A percentile compares a stretch with the other conserved stretches of the same genome.
These are phyloP conservation scores for Cnidoscolus chayamansa DNA, from an alignment of 441 rosid species.

Conservation along the genomic window DNA sequence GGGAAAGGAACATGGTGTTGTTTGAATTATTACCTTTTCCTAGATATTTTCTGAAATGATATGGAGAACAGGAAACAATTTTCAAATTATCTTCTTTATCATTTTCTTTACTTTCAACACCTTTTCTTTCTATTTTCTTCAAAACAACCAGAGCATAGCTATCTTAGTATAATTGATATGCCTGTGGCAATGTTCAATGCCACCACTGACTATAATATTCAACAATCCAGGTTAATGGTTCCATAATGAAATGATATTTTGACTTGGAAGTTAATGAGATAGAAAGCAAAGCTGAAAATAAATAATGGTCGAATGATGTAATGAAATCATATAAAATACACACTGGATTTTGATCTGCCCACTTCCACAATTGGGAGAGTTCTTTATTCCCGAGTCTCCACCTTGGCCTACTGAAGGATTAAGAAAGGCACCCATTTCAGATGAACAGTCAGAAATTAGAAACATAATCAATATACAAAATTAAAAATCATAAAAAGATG, in stretches of 20 bases:
- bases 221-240: background rate
- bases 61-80: background rate
- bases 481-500: too few relatives aligned
- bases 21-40: background rate
- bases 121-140: background rate
- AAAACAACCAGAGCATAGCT: background rate
- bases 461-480: background rate
- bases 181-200: background rate
- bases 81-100: background rate
- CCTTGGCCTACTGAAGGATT: slow-evolving; percentile 66
- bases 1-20: background rate
- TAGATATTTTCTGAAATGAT: background rate
- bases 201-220: background rate
- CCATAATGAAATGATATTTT: slow-evolving; percentile 5
- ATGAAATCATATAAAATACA: slow-evolving; percentile 19
- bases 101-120: slow-evolving; percentile 1
- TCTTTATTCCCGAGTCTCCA: slow-evolving; percentile 96
- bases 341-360: slow-evolving; percentile 96
- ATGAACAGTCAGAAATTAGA: background rate
- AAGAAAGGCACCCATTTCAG: slow-evolving; percentile 14
- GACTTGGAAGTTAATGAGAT: background rate
- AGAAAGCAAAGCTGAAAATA: background rate
- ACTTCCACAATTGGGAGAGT: slow-evolving; percentile 96
- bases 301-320: background rate
- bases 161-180: background rate